Evolutionary conservation across 306 rosid genomes (phyloP).

Genomic region (apple (Malus domestica)): ASM211411v1 NC_041793.1:13332501-13333000

Average conservation of each 20-base stretch:
- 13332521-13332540: neutral
- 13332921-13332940: neutral
- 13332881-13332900: neutral
- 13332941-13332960: neutral
- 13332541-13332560: neutral
- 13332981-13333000: neutral
- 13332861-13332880: neutral
- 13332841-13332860: neutral
- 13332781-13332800: neutral
- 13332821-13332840: too few species aligned
- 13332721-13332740: neutral
- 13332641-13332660: neutral
- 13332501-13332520: neutral
- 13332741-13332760: too few species aligned
- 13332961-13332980: neutral
- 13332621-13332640: too few species aligned
- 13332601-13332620: neutral
- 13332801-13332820: neutral
- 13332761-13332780: too few species aligned
- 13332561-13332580: too few species aligned
- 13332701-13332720: neutral
- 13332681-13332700: neutral
- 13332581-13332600: neutral
- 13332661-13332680: neutral
- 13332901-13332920: neutral